Percentiles rank a stretch among this genome's conserved stretches.
Conservation (phyloP, 768 basidiomycete genomes). For the Mycena epipterygia region DNA sequence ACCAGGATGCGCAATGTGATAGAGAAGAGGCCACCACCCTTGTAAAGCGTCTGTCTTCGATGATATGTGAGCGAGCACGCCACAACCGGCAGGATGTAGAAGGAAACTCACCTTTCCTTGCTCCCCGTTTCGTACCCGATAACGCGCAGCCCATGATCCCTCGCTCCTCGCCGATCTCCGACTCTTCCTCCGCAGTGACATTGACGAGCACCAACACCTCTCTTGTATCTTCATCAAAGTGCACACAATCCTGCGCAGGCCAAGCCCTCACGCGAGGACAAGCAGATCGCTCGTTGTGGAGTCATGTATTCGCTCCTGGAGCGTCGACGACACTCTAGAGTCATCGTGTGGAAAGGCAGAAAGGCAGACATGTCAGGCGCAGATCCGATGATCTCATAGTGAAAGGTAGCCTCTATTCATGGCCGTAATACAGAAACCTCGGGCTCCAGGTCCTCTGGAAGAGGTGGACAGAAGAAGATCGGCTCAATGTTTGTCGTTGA, state of each 20-base stretch:
- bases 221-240: constrained; percentile 95
- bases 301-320: no score
- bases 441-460: no score
- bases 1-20: constrained; percentile 95
- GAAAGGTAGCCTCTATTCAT: no score
- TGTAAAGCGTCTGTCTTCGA: constrained; percentile 90
- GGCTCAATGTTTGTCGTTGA: no score
- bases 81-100: background rate
- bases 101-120: no score
- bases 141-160: constrained; percentile 78
- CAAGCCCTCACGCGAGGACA: constrained; percentile 91
- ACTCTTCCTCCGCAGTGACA: constrained; percentile 88
- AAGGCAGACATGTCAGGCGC: no score
- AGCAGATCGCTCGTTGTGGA: constrained; percentile 41
- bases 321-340: no score
- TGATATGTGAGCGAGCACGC: background rate
- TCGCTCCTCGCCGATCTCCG: constrained; percentile 92
- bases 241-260: constrained; percentile 86
- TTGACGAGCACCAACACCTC: constrained; percentile 89
- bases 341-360: no score
- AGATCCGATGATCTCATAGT: no score
- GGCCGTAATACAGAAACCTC: no score
- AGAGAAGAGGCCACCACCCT: constrained; percentile 88
- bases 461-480: no score
- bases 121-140: no score